These are phyloP conservation scores for Boletus coccyginus DNA, from an alignment of 768 basidiomycete genomes.

Conservation along the genomic window DNA sequence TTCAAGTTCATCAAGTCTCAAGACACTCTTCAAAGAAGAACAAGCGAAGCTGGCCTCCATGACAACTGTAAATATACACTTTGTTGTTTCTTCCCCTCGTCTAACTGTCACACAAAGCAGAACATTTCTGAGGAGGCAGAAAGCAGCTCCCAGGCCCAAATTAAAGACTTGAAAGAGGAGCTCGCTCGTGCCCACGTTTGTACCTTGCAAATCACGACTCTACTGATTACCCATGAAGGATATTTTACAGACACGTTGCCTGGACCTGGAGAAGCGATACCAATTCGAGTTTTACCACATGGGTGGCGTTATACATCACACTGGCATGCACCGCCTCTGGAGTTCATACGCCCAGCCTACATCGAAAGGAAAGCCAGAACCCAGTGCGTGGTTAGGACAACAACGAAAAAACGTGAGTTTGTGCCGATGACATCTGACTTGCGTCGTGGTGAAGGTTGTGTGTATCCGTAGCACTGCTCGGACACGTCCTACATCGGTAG, in stretches of 20 bases:
- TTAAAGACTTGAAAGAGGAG: constrained; percentile 65
- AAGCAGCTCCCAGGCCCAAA: constrained; percentile 59
- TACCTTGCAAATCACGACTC: not conserved
- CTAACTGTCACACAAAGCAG: constrained; percentile 24
- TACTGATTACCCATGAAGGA: not conserved
- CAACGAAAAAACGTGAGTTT: constrained; percentile 51
- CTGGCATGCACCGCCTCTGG: constrained; percentile 63
- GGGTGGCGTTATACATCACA: constrained; percentile 68
- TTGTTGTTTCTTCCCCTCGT: not conserved
- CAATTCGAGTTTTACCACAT: constrained; percentile 78
- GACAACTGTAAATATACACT: constrained; percentile 39
- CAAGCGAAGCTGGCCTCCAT: constrained; percentile 54
- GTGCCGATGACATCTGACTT: not conserved
- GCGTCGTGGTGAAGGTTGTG: not conserved
- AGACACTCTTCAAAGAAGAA: constrained; percentile 82
- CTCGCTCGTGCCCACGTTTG: constrained; percentile 53
- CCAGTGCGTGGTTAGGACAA: constrained; percentile 68
- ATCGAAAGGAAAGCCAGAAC: constrained; percentile 44
- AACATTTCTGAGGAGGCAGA: constrained; percentile 73
- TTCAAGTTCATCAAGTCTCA: constrained; percentile 87
- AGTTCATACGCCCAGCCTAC: constrained; percentile 54
- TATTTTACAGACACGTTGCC: constrained; percentile 41
- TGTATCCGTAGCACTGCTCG: constrained; percentile 19
- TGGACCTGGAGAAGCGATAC: constrained; percentile 60
- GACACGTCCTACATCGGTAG: constrained; percentile 27